These are phyloP conservation scores for Apiotrichum sp. DNA, from an alignment of 1,284 basidiomycete genomes.

Conservation along the genomic window DNA sequence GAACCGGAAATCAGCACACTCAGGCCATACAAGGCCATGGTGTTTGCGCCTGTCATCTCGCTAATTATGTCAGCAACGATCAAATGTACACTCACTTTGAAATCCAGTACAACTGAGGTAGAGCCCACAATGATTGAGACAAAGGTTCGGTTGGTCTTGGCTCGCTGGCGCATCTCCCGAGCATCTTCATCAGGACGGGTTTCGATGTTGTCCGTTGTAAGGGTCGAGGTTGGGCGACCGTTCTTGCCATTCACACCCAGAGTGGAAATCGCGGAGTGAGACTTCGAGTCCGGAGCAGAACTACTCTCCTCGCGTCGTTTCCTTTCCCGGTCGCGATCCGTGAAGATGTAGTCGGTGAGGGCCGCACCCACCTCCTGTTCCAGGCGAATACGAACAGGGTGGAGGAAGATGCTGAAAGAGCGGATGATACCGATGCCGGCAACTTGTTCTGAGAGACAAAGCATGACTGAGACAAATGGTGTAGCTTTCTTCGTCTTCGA, in stretches of 20 bases:
- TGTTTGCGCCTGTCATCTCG: conserved; percentile 50
- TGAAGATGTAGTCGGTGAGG: conserved; percentile 83
- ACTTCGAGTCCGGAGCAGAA: background rate
- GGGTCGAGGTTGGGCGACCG: background rate
- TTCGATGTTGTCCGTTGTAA: background rate
- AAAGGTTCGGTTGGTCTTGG: conserved; percentile 58
- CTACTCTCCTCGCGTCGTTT: conserved; percentile 41
- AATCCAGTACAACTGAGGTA: conserved; percentile 46
- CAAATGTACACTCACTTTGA: conserved; percentile 46
- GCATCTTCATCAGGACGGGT: conserved; percentile 41
- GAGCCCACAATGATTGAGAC: conserved; percentile 71
- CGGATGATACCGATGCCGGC: conserved; percentile 91
- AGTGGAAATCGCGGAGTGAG: background rate
- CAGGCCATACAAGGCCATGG: conserved; percentile 29
- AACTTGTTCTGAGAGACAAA: conserved; percentile 79
- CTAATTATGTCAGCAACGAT: conserved; percentile 4
- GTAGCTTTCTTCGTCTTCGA: conserved; percentile 48
- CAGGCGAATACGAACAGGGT: conserved; percentile 81
- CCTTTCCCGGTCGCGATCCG: conserved; percentile 42
- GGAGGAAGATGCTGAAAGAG: conserved; percentile 71
- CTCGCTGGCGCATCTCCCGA: conserved; percentile 48
- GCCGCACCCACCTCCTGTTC: conserved; percentile 74
- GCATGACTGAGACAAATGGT: conserved; percentile 40
- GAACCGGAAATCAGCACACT: conserved; percentile 52
- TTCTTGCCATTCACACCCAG: background rate